Evolutionary conservation across 768 basidiomycete genomes (phyloP).

Genomic region (Amanita fuliginea): DNA sequence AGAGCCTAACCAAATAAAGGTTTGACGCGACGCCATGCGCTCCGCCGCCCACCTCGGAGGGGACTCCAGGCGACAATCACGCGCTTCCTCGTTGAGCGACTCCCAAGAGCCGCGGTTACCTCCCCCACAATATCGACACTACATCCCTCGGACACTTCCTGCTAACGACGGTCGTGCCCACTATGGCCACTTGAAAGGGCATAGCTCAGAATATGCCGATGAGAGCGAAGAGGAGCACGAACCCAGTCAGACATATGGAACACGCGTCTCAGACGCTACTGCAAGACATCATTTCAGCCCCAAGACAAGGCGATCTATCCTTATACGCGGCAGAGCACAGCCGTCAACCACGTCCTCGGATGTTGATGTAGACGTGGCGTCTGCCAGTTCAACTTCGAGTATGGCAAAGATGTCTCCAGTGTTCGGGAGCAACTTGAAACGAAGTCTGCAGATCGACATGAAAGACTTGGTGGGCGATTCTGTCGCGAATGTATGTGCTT

Average conservation of each 20-base stretch:
- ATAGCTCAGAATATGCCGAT: not conserved
- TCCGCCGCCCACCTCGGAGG: not conserved
- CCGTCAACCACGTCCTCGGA: not conserved
- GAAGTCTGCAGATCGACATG: slow-evolving; percentile 67
- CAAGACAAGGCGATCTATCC: not conserved
- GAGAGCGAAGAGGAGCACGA: not conserved
- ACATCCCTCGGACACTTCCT: slow-evolving; percentile 8
- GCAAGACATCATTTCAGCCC: not conserved
- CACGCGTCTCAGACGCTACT: not conserved
- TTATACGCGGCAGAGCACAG: not conserved
- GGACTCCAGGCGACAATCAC: slow-evolving; percentile 13
- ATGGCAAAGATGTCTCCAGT: slow-evolving; percentile 23
- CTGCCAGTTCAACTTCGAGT: slow-evolving; percentile 1
- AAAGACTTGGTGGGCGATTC: slow-evolving; percentile 71
- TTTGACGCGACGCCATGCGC: too few relatives aligned
- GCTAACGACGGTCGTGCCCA: not conserved
- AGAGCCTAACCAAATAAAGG: too few relatives aligned
- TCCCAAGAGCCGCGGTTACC: slow-evolving; percentile 8
- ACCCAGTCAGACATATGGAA: not conserved
- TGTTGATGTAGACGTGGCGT: not conserved
- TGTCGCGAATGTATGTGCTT: slow-evolving; percentile 61
- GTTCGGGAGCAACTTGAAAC: slow-evolving; percentile 47
- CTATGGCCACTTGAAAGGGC: too few relatives aligned
- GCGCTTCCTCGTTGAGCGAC: slow-evolving; percentile 16
- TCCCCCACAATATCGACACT: slow-evolving; percentile 12